Evolutionary conservation across 768 basidiomycete genomes (phyloP).

Genomic region (Rhodosporidiobolus sp.): DNA sequence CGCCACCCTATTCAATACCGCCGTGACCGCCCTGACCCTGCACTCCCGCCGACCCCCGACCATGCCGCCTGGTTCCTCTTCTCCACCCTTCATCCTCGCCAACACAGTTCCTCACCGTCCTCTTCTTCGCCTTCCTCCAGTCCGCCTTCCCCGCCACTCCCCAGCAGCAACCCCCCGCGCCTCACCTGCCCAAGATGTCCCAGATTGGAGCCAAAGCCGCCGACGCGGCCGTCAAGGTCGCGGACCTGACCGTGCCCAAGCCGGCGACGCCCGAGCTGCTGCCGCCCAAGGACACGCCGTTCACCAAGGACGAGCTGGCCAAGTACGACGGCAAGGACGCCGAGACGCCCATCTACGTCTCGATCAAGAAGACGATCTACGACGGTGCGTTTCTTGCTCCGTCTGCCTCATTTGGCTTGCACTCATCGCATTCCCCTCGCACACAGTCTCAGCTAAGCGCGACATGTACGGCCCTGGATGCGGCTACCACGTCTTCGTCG

Average conservation of each 20-base stretch:
- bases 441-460: conserved; percentile 65
- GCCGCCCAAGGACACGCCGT: conserved; percentile 70
- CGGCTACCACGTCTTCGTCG: conserved; percentile 70
- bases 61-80: no score
- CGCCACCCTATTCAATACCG: no score
- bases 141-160: conserved; percentile 12
- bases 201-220: conserved; percentile 4
- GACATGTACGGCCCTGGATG: conserved; percentile 82
- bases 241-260: background rate
- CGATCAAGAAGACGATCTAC: conserved; percentile 72
- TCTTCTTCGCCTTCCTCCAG: conserved; percentile 36
- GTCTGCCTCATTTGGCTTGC: background rate
- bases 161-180: no score
- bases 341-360: conserved; percentile 74
- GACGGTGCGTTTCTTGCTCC: conserved; percentile 17
- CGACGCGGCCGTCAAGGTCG: conserved; percentile 23
- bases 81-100: background rate
- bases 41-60: no score
- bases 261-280: conserved; percentile 22
- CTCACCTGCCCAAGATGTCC: background rate
- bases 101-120: conserved; percentile 13
- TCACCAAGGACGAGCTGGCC: conserved; percentile 65
- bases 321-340: conserved; percentile 67
- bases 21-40: background rate
- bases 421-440: background rate